phyloP scores from a whole-genome alignment of 2,329 filamentous ascomycete genomes.

The Trichophyton schoenleinii region DNA sequence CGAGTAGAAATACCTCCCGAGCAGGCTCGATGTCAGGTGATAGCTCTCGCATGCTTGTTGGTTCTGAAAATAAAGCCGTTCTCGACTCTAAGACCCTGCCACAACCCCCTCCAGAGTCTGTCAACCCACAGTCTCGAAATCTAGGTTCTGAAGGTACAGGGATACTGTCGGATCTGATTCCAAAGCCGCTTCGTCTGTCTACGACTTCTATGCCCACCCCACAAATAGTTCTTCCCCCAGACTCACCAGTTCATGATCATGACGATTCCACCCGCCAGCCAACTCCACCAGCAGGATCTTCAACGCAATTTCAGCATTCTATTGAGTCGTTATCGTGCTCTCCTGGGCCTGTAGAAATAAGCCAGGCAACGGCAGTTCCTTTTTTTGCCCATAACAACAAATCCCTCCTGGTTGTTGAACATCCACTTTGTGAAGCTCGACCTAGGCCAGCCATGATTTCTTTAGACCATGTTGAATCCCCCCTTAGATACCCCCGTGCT shows the following conservation, averaged over 20 bases:
- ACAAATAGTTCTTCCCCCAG: background rate
- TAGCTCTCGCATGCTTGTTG: conserved; percentile 16
- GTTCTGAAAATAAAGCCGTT: background rate
- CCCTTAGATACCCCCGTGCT: conserved; percentile 46
- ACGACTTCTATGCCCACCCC: background rate
- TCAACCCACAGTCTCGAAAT: background rate
- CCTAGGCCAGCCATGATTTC: conserved; percentile 9
- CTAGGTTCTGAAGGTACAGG: background rate
- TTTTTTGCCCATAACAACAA: conserved; percentile 53
- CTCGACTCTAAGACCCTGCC: background rate
- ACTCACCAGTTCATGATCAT: background rate
- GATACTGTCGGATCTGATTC: background rate
- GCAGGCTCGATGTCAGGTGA: conserved; percentile 35
- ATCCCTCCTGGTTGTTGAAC: conserved; percentile 51
- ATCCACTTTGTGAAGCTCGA: conserved; percentile 21
- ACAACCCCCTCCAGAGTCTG: background rate
- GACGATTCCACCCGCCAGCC: background rate
- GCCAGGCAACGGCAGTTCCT: conserved; percentile 48
- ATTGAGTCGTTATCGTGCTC: conserved; percentile 38
- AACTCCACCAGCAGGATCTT: conserved; percentile 3
- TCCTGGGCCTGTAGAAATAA: conserved; percentile 44
- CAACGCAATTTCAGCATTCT: conserved; percentile 28
- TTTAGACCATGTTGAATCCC: conserved; percentile 37
- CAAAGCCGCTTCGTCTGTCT: background rate
- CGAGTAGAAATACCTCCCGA: conserved; percentile 33